Conservation (phyloP, 2,329 filamentous ascomycete species). For the Penicillium occitanis region DNA sequence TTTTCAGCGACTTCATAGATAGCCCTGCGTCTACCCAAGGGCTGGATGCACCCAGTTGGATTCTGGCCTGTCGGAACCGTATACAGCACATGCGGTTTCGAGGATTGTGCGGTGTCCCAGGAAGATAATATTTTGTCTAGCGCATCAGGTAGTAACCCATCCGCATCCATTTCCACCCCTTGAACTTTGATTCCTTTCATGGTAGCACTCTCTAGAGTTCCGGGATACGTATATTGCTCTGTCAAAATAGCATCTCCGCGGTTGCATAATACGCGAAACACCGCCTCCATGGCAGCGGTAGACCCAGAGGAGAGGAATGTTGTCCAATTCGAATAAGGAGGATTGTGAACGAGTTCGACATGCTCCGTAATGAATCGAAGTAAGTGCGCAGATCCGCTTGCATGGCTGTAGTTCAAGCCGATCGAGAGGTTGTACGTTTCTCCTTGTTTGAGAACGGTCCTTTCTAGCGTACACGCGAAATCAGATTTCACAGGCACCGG, state of each 20-base stretch:
- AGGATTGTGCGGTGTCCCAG: not conserved
- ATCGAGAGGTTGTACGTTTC: not conserved
- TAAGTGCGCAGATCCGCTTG: not conserved
- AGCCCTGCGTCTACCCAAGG: slow-evolving; percentile 59
- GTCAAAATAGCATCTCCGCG: not conserved
- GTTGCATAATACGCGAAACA: not conserved
- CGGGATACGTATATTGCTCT: not conserved
- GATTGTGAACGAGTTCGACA: not conserved
- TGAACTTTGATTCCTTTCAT: not conserved
- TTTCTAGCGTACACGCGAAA: not conserved
- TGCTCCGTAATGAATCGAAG: not conserved
- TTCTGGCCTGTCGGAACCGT: slow-evolving; percentile 76
- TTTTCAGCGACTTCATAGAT: slow-evolving; percentile 72
- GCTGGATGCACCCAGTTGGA: slow-evolving; percentile 75
- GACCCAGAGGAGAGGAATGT: not conserved
- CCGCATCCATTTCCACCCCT: not conserved
- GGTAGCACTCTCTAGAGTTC: not conserved
- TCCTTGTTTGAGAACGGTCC: not conserved
- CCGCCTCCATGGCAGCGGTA: not conserved
- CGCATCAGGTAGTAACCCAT: not conserved
- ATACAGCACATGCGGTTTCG: slow-evolving; percentile 64
- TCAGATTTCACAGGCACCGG: not conserved
- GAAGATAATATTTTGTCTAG: not conserved
- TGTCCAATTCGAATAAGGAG: not conserved
- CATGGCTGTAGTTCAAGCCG: not conserved